Evolutionary conservation across 2,329 filamentous ascomycete species (phyloP), one percentile per base, ranked within the genome.

Genomic region (Sporothrix pseudoabietina): DNA sequence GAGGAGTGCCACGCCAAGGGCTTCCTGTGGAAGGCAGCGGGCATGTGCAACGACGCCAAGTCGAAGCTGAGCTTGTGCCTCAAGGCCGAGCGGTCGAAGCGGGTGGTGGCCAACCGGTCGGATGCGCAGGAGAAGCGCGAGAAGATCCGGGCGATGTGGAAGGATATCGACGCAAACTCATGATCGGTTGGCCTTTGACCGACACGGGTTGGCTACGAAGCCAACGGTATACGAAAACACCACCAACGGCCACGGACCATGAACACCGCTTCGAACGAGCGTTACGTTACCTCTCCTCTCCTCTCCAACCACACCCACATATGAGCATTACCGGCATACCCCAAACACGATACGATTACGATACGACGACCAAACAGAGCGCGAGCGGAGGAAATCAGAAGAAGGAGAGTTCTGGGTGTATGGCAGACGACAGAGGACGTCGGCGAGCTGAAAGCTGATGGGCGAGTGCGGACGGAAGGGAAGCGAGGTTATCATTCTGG

Each of bases 1-100:
- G 96, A 98, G 79, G 94, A 98, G 85, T 99, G 96, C 84, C 96
- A 99, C 80, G 92, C 93, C 44, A 88, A 88, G 74, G 96, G 96
- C 72, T 99, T 99, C 83, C 83, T 99, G 73, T 94, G 92, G 89
- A 98, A 97, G 83, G 90, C 93, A 1, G 84, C 93, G 75, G 96
- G 96, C 73, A 93, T 92, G 85, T 99, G 96, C 88, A 98, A 94
- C 82, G 88, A 91, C 55, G 88, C 92, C 75, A 99, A 99, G 82
- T 86, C 89, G 57, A 86, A 93, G 73, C 92, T 99, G 78, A 96
- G 93, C 83, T 87, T 89, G 79, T 99, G 96, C 80, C 87, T 99
- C 71, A 89, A 92, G 76, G 90, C 87, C 52, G 93, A 97, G 82
- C 89, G 96, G 79, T 84, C 91, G 70, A 93, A 94, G 81, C 90